Evolutionary conservation across 768 basidiomycete genomes (phyloP).

Genomic region (Agrocybe praecox): DNA sequence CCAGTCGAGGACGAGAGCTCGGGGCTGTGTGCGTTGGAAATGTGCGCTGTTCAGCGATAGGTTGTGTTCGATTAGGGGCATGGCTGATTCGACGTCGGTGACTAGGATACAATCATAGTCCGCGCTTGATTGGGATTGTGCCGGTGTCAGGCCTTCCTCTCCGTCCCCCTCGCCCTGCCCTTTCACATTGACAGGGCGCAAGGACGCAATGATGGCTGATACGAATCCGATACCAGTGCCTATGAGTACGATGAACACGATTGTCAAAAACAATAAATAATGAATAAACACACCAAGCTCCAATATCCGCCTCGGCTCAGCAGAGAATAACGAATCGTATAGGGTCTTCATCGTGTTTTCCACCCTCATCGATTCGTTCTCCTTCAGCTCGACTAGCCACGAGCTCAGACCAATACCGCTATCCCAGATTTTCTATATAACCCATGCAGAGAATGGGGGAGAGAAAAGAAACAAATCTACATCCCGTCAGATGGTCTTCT

Average conservation of each 20-base stretch:
- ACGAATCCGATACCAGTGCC: slow-evolving; percentile 89
- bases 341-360: slow-evolving; percentile 6
- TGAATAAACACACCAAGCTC: slow-evolving; percentile 60
- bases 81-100: slow-evolving; percentile 80
- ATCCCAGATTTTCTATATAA: slow-evolving; percentile 90
- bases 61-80: slow-evolving; percentile 78
- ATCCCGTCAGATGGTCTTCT: slow-evolving; percentile 20
- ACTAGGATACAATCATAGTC: slow-evolving; percentile 37
- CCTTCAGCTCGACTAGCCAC: slow-evolving; percentile 58
- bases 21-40: slow-evolving; percentile 31
- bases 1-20: slow-evolving; percentile 70
- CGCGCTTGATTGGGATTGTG: too few species aligned
- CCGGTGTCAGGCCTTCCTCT: too few species aligned
- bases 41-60: slow-evolving; percentile 46
- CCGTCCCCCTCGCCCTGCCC: too few species aligned
- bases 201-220: slow-evolving; percentile 65
- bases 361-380: slow-evolving; percentile 12
- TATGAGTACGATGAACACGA: slow-evolving; percentile 32
- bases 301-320: slow-evolving; percentile 45
- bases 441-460: too few species aligned
- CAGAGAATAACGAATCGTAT: slow-evolving; percentile 39
- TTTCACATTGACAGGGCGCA: slow-evolving; percentile 28
- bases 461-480: slow-evolving; percentile 24
- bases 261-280: too few species aligned
- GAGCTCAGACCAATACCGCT: slow-evolving; percentile 86